Conservation (phyloP, 1,284 basidiomycete species). For the Ustilago trichophora region DNA sequence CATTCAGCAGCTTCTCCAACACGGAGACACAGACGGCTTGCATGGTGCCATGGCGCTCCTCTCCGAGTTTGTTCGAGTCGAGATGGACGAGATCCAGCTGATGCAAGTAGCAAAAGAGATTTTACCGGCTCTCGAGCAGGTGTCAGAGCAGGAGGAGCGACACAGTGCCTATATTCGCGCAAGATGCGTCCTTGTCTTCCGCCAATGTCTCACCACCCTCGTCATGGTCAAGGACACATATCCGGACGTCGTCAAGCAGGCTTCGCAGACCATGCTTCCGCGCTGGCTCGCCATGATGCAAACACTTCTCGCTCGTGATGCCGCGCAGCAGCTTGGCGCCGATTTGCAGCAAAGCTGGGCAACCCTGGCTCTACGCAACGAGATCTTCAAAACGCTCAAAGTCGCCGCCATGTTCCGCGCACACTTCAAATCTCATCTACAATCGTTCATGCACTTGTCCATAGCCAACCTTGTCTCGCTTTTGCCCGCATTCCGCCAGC, state of each 20-base stretch:
- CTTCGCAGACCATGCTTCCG: slow-evolving; percentile 80
- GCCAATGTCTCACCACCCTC: slow-evolving; percentile 85
- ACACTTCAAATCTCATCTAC: slow-evolving; percentile 49
- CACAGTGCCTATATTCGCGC: slow-evolving; percentile 70
- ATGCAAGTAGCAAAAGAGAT: slow-evolving; percentile 58
- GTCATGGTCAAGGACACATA: slow-evolving; percentile 95
- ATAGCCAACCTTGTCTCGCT: slow-evolving; percentile 42
- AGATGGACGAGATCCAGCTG: slow-evolving; percentile 63
- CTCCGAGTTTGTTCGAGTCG: slow-evolving; percentile 58
- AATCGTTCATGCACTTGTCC: slow-evolving; percentile 24
- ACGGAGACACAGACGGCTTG: slow-evolving; percentile 28
- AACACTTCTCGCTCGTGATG: slow-evolving; percentile 21
- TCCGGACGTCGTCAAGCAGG: slow-evolving; percentile 83
- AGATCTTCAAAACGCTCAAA: slow-evolving; percentile 59
- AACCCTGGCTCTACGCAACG: slow-evolving; percentile 46
- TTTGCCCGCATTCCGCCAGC: slow-evolving; percentile 38
- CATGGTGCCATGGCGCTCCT: slow-evolving; percentile 62
- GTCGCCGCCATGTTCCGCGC: slow-evolving; percentile 54
- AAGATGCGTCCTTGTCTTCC: slow-evolving; percentile 85
- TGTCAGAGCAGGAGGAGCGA: slow-evolving; percentile 34
- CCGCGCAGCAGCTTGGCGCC: slow-evolving; percentile 20
- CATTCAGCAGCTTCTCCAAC: slow-evolving; percentile 47
- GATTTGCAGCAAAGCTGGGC: slow-evolving; percentile 39
- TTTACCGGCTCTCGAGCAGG: slow-evolving; percentile 53
- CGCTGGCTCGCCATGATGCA: slow-evolving; percentile 73